These are phyloP conservation scores for Metarhizium sp. DNA, from an alignment of 2,329 filamentous ascomycete genomes.

Conservation along the genomic window DNA sequence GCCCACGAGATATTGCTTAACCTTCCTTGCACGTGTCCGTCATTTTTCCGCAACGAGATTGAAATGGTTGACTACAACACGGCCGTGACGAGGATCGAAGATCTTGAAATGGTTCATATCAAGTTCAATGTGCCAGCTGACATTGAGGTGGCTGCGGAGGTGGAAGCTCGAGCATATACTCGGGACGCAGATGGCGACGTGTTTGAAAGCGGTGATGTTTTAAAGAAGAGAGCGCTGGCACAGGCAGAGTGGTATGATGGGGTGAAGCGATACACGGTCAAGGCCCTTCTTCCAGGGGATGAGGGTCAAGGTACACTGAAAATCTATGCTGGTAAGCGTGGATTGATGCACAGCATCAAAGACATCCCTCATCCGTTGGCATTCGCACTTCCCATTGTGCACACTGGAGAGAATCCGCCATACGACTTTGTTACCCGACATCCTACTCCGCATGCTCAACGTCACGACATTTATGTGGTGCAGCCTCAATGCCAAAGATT, in stretches of 20 bases:
- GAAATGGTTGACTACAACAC: conserved; percentile 88
- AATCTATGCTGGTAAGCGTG: conserved; percentile 87
- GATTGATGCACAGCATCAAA: conserved; percentile 94
- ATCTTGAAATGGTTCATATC: conserved; percentile 86
- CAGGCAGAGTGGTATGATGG: conserved; percentile 88
- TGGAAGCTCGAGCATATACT: conserved; percentile 73
- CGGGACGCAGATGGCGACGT: conserved; percentile 82
- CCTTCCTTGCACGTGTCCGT: conserved; percentile 74
- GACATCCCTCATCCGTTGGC: conserved; percentile 91
- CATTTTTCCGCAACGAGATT: conserved; percentile 75
- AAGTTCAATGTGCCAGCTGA: conserved; percentile 82
- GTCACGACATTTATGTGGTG: conserved; percentile 92
- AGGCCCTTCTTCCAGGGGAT: conserved; percentile 83
- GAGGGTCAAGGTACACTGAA: conserved; percentile 84
- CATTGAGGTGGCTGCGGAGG: conserved; percentile 85
- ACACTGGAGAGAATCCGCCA: conserved; percentile 83
- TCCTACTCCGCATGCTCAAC: conserved; percentile 93
- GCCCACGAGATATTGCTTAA: conserved; percentile 79
- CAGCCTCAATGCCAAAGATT: conserved; percentile 87
- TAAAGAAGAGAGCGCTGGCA: conserved; percentile 77
- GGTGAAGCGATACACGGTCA: conserved; percentile 85
- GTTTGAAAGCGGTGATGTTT: conserved; percentile 82
- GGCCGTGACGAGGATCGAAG: conserved; percentile 73
- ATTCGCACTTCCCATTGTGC: conserved; percentile 79
- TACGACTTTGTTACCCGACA: conserved; percentile 92